Evolutionary conservation across 129 eudicot species (phyloP).

Genomic region (Tanacetum coccineum): DNA sequence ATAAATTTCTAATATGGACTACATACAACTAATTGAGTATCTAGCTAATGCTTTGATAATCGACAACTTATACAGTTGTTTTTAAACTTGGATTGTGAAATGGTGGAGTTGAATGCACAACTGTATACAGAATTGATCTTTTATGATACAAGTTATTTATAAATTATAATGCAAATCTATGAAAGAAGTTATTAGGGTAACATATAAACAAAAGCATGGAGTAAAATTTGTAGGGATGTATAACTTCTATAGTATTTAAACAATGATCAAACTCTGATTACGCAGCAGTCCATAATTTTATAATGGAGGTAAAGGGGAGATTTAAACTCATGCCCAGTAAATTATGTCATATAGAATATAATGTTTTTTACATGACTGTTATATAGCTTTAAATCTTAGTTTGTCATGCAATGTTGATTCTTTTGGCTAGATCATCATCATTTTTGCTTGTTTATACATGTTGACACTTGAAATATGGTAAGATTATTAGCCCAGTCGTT

Average conservation of each 20-base stretch:
- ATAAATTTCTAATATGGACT: too few species aligned
- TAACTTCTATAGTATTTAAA: neutral
- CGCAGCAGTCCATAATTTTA: neutral
- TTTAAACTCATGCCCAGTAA: neutral
- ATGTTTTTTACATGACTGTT: neutral
- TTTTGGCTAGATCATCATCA: neutral
- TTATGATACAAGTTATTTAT: neutral
- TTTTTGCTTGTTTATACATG: neutral
- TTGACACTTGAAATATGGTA: neutral
- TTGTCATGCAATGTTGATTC: neutral
- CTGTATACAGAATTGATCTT: too few species aligned
- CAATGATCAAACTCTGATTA: too few species aligned
- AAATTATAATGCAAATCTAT: neutral
- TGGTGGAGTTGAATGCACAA: too few species aligned
- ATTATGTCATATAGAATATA: neutral
- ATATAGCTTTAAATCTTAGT: neutral
- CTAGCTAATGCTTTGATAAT: too few species aligned
- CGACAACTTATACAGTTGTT: neutral
- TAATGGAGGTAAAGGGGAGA: too few species aligned
- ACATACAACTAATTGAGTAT: too few species aligned
- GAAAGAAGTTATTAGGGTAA: neutral
- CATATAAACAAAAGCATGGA: neutral
- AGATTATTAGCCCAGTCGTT: too few species aligned
- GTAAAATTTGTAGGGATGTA: neutral
- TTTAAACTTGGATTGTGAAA: neutral